These are phyloP conservation scores for Erythrophleum fordii DNA, from an alignment of 306 rosid genomes.

Conservation along the genomic window DNA sequence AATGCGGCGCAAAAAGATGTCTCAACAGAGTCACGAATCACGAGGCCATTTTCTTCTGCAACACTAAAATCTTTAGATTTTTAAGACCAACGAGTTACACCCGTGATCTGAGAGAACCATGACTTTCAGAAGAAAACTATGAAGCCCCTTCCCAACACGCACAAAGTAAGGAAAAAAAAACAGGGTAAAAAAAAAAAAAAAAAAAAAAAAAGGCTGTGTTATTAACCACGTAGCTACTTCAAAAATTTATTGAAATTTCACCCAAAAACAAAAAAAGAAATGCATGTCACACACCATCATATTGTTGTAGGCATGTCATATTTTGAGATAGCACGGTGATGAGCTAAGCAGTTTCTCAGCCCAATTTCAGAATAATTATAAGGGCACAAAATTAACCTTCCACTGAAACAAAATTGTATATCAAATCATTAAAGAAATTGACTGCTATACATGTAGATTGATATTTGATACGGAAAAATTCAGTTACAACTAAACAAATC, in stretches of 20 bases:
- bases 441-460: slow-evolving; percentile 35
- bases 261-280: neutral
- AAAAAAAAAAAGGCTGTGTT: neutral
- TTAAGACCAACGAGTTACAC: neutral
- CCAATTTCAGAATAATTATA: slow-evolving; percentile 15
- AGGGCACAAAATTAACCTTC: slow-evolving; percentile 1
- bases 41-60: neutral
- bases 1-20: neutral
- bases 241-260: neutral
- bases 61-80: neutral
- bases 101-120: neutral
- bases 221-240: neutral
- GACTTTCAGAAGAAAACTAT: neutral
- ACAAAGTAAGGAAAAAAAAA: neutral
- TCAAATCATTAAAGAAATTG: slow-evolving; percentile 3
- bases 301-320: neutral
- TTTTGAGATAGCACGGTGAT: neutral
- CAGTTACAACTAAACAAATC: slow-evolving; percentile 21
- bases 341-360: slow-evolving; percentile 10
- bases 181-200: too few relatives aligned
- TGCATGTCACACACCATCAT: neutral
- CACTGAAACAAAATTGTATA: neutral
- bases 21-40: neutral
- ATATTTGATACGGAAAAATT: slow-evolving; percentile 26
- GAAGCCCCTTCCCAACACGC: slow-evolving; percentile 26